phyloP scores from a whole-genome alignment of 2,329 filamentous ascomycete genomes.

The Pyrenophora tritici-repentis region DNA sequence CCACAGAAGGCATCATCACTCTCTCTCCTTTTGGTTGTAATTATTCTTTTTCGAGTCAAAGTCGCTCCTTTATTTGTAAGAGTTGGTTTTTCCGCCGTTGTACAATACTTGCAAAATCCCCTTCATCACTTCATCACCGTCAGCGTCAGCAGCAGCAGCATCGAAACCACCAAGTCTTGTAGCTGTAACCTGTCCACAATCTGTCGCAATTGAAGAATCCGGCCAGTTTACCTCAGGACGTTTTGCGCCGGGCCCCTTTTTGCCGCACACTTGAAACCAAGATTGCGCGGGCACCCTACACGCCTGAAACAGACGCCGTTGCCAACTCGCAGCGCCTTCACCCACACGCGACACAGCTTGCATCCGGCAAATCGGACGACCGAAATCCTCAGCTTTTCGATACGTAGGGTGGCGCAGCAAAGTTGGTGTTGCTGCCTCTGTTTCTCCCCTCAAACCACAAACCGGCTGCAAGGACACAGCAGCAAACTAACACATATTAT shows the following conservation, averaged over 20 bases:
- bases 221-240: neutral
- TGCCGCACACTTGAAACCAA: constrained; percentile 10
- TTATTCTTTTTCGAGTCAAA: neutral
- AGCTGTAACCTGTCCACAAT: neutral
- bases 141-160: neutral
- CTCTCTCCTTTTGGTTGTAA: neutral
- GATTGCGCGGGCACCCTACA: constrained; percentile 7
- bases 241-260: no score
- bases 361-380: constrained; percentile 17
- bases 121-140: neutral
- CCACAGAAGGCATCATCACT: constrained; percentile 9
- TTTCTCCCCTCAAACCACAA: no score
- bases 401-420: constrained; percentile 11
- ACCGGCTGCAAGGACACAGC: no score
- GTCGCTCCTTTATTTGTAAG: neutral
- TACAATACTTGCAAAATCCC: neutral
- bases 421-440: neutral
- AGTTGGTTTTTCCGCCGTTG: neutral
- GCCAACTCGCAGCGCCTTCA: neutral
- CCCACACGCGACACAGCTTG: constrained; percentile 24
- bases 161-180: neutral
- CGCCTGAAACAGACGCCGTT: constrained; percentile 13
- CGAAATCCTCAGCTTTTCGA: constrained; percentile 10
- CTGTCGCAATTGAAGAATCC: no score
- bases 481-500: neutral